Percentiles rank a stretch among this genome's conserved stretches.
These are phyloP conservation scores for Eucalyptus marginata DNA, from an alignment of 345 rosid genomes.

Conservation along the genomic window DNA sequence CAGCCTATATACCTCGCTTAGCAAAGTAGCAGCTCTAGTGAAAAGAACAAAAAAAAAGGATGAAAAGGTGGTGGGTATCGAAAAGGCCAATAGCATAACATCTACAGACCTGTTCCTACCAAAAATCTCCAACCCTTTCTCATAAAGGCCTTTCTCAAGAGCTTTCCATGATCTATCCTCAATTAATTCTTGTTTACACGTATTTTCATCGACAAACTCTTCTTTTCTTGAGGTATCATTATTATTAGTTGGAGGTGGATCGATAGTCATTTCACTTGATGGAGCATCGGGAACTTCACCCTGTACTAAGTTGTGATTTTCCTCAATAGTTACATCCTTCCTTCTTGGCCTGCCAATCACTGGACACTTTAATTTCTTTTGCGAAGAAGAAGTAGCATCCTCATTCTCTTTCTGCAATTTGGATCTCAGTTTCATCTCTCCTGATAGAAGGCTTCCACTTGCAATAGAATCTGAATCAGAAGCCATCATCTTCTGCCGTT, in stretches of 20 bases:
- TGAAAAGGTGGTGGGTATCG: background rate
- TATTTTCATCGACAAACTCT: conserved; percentile 56
- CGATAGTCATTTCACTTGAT: conserved; percentile 23
- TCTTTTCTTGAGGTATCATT: conserved; percentile 48
- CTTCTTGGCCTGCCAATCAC: conserved; percentile 39
- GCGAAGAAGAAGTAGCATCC: conserved; percentile 71
- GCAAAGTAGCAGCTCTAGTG: background rate
- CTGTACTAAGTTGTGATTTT: conserved; percentile 17
- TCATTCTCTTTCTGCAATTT: conserved; percentile 54
- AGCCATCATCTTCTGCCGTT: conserved; percentile 73
- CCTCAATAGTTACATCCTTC: conserved; percentile 29
- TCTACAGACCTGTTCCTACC: conserved; percentile 79
- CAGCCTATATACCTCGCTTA: background rate
- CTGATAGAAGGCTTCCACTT: conserved; percentile 40
- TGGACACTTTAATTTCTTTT: conserved; percentile 50
- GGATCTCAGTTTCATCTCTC: conserved; percentile 38
- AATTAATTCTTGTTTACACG: conserved; percentile 28
- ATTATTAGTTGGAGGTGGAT: conserved; percentile 29
- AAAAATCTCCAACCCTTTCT: conserved; percentile 91
- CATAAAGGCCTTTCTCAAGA: conserved; percentile 78
- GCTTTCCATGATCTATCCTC: conserved; percentile 69
- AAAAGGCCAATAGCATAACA: background rate
- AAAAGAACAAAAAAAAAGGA: background rate
- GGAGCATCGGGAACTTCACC: conserved; percentile 22
- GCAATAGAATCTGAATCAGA: conserved; percentile 73